These are phyloP conservation scores for Limnanthes douglasii DNA, from an alignment of 345 rosid genomes.

Conservation along the genomic window DNA sequence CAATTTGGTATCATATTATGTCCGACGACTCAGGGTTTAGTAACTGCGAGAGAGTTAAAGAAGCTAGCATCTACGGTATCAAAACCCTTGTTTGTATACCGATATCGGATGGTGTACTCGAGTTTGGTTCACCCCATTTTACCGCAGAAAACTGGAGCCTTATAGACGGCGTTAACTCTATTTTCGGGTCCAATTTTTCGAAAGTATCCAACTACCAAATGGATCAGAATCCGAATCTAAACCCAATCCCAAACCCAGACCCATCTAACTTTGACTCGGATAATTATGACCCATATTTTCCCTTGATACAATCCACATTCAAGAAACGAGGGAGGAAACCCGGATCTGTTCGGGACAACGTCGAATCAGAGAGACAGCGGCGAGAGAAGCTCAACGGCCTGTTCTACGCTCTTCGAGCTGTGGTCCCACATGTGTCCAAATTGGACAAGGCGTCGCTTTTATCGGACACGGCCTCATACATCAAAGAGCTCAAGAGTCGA, in stretches of 20 bases:
- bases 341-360: slow-evolving; percentile 31
- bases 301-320: slow-evolving; percentile 15
- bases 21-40: slow-evolving; percentile 9
- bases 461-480: slow-evolving; percentile 50
- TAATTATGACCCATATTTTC: background rate
- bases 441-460: slow-evolving; percentile 69
- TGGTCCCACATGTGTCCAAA: slow-evolving; percentile 52
- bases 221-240: background rate
- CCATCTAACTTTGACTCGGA: background rate
- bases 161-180: slow-evolving; percentile 1
- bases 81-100: slow-evolving; percentile 11
- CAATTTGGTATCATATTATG: slow-evolving; percentile 13
- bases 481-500: slow-evolving; percentile 31
- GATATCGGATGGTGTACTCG: slow-evolving; percentile 8
- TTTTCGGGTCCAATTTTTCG: slow-evolving; percentile 4
- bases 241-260: slow-evolving; percentile 1
- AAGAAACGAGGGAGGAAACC: slow-evolving; percentile 44
- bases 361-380: slow-evolving; percentile 65
- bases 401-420: slow-evolving; percentile 57
- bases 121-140: slow-evolving; percentile 11
- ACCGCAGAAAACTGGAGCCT: slow-evolving; percentile 7
- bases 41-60: slow-evolving; percentile 11
- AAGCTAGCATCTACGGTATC: slow-evolving; percentile 12
- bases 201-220: background rate
- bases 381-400: slow-evolving; percentile 69